These are phyloP conservation scores for Sugiyamaella americana DNA, from an alignment of 805 yeast species.

Conservation along the genomic window DNA sequence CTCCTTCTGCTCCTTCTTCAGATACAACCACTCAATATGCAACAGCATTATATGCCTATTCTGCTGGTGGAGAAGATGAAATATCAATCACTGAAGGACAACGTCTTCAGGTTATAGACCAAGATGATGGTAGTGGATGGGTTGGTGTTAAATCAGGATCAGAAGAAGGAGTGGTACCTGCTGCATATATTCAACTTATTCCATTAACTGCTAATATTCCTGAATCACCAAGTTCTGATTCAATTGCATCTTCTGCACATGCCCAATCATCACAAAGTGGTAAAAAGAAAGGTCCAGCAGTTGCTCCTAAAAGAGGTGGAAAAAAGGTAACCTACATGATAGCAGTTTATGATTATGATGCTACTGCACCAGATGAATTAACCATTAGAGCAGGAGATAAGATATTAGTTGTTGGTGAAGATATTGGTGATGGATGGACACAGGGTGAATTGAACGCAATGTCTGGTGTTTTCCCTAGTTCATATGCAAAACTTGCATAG, in stretches of 20 bases:
- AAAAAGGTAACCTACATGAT: slow-evolving; percentile 50
- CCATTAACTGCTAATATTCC: slow-evolving; percentile 8
- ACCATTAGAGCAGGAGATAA: slow-evolving; percentile 66
- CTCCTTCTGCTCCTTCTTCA: background rate
- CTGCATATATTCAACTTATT: slow-evolving; percentile 54
- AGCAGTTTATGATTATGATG: slow-evolving; percentile 69
- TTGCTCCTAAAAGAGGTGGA: slow-evolving; percentile 71
- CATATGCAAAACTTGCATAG: slow-evolving; percentile 43
- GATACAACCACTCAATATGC: slow-evolving; percentile 21
- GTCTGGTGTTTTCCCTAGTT: slow-evolving; percentile 71
- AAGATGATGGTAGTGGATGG: slow-evolving; percentile 95
- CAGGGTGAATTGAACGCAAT: slow-evolving; percentile 70
- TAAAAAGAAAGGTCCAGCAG: slow-evolving; percentile 65
- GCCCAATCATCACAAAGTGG: slow-evolving; percentile 16
- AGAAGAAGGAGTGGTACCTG: slow-evolving; percentile 74
- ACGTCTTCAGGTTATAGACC: slow-evolving; percentile 46
- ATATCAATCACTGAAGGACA: slow-evolving; percentile 57
- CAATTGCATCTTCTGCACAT: background rate
- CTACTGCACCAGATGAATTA: slow-evolving; percentile 77
- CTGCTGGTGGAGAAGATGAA: slow-evolving; percentile 72
- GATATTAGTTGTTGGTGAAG: slow-evolving; percentile 55
- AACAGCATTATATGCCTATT: slow-evolving; percentile 59
- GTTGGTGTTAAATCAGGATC: slow-evolving; percentile 54
- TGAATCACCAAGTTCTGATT: slow-evolving; percentile 10
- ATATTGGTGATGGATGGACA: slow-evolving; percentile 90